phyloP scores from a whole-genome alignment of 148 eudicot genomes.

The Fallopia convolvulus region DNA sequence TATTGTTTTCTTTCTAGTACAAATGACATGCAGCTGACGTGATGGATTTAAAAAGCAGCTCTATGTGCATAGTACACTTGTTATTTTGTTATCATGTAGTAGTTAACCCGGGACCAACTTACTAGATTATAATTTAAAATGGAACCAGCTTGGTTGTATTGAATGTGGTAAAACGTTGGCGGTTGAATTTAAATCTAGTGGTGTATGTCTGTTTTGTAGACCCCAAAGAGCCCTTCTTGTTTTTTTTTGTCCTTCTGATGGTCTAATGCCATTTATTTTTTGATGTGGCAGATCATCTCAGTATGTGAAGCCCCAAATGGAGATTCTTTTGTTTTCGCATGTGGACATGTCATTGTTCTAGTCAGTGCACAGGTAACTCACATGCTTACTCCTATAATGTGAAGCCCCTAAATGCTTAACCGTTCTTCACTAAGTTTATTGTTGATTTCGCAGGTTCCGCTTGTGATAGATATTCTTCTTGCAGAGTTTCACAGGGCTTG shows the following conservation, averaged over 20 bases:
- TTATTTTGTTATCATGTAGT: neutral
- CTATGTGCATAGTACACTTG: neutral
- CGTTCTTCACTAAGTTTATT: neutral
- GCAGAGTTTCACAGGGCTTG: conserved; percentile 77
- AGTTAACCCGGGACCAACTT: neutral
- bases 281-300: conserved; percentile 9
- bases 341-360: conserved; percentile 53
- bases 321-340: conserved; percentile 37
- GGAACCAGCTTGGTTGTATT: neutral
- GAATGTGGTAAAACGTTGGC: neutral
- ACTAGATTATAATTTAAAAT: neutral
- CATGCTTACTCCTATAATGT: neutral
- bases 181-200: neutral
- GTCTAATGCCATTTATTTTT: neutral
- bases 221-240: neutral
- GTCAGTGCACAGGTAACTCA: conserved; percentile 64
- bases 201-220: neutral
- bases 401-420: neutral
- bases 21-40: neutral
- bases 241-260: neutral
- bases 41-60: neutral
- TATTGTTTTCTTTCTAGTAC: neutral
- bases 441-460: conserved; percentile 48
- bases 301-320: conserved; percentile 12
- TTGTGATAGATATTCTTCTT: conserved; percentile 64